Conservation (phyloP, 192 early-diverging fungal genomes). For the Chytriomyces hyalinus region DNA sequence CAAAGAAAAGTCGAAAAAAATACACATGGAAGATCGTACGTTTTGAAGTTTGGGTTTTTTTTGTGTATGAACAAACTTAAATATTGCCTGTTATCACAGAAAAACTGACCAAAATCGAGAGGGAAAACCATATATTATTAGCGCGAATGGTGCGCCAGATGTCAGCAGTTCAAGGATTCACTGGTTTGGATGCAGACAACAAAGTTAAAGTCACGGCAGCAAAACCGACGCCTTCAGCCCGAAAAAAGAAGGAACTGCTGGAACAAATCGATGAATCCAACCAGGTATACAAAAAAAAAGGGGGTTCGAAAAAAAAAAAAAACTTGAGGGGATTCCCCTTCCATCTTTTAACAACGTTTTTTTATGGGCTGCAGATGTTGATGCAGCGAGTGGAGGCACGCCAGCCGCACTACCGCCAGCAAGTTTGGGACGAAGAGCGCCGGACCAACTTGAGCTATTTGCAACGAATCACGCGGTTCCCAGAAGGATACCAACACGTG, state of each 20-base stretch:
- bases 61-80: slow-evolving; percentile 13
- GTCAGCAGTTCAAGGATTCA: slow-evolving; percentile 39
- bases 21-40: slow-evolving; percentile 40
- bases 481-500: slow-evolving; percentile 46
- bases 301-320: not conserved
- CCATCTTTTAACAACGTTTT: not conserved
- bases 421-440: slow-evolving; percentile 51
- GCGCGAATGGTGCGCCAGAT: slow-evolving; percentile 54
- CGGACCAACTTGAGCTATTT: slow-evolving; percentile 50
- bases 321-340: not conserved
- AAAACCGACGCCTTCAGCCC: slow-evolving; percentile 40
- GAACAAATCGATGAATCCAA: slow-evolving; percentile 51
- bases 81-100: slow-evolving; percentile 28
- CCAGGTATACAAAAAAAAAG: slow-evolving; percentile 34
- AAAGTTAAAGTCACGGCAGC: slow-evolving; percentile 33
- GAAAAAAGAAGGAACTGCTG: slow-evolving; percentile 31
- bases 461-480: slow-evolving; percentile 46
- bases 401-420: slow-evolving; percentile 45
- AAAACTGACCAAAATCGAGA: slow-evolving; percentile 43
- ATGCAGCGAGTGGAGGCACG: slow-evolving; percentile 44
- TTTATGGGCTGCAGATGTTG: slow-evolving; percentile 31
- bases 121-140: slow-evolving; percentile 53
- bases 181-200: slow-evolving; percentile 38
- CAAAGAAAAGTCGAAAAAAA: slow-evolving; percentile 41
- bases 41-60: not conserved